These are phyloP conservation scores for Symbiotaphrina buchneri DNA, from an alignment of 495 filamentous ascomycete genomes.

Conservation along the genomic window DNA sequence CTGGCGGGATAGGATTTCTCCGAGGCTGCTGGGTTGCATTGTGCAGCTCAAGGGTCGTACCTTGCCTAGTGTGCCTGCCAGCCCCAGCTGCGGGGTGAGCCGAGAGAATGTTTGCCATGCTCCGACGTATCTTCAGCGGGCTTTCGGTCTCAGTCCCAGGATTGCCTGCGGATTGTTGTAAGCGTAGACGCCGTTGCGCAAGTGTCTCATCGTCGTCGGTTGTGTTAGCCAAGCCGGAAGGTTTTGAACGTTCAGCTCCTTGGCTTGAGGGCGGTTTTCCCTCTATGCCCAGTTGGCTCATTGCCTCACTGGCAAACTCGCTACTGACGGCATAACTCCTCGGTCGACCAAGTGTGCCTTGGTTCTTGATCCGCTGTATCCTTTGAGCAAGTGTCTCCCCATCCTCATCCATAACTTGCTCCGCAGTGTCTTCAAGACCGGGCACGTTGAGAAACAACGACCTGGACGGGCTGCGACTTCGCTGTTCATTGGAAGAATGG, in stretches of 20 bases:
- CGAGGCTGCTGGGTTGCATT: conserved; percentile 2
- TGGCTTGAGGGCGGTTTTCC: conserved; percentile 8
- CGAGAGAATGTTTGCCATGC: conserved; percentile 48
- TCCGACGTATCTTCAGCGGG: conserved; percentile 20
- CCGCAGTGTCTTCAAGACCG: conserved; percentile 12
- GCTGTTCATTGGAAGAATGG: conserved; percentile 11
- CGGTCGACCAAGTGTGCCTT: conserved; percentile 22
- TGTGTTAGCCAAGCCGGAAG: conserved; percentile 6
- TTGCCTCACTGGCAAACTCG: conserved; percentile 58
- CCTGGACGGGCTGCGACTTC: conserved; percentile 9
- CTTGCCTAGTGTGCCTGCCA: conserved; percentile 9
- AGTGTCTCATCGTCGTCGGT: conserved; percentile 59
- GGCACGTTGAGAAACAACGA: conserved; percentile 18
- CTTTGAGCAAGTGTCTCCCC: conserved; percentile 64
- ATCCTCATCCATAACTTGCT: conserved; percentile 30
- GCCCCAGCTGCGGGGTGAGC: conserved; percentile 26
- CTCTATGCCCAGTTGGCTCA: conserved; percentile 43
- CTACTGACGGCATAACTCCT: conserved; percentile 43
- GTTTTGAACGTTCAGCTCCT: conserved; percentile 5
- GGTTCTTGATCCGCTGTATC: conserved; percentile 39
- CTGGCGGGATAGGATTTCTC: conserved; percentile 3
- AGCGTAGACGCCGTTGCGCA: conserved; percentile 58
- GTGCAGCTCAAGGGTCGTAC: conserved; percentile 10
- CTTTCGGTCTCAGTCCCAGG: conserved; percentile 27
- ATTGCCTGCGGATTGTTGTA: conserved; percentile 66